A percentile compares a stretch with the other conserved stretches of the same genome.
phyloP scores from a whole-genome alignment of 2,329 filamentous ascomycete species.

The Podosphaera xanthii region DNA sequence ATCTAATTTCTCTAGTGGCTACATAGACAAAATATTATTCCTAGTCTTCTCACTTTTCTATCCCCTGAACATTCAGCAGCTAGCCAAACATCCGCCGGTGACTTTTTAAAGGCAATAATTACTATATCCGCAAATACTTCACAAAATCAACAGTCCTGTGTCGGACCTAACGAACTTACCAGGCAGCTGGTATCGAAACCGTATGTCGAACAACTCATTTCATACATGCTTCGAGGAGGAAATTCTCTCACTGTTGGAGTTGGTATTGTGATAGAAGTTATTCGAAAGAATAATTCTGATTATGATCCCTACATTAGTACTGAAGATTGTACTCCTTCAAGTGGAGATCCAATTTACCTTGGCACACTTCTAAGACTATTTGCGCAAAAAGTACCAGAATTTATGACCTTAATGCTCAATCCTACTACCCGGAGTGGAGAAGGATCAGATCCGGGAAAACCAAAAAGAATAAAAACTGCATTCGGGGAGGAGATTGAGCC shows the following conservation, averaged over 20 bases:
- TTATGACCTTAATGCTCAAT: slow-evolving; percentile 76
- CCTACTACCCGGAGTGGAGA: slow-evolving; percentile 33
- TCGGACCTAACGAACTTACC: slow-evolving; percentile 90
- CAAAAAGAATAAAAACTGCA: slow-evolving; percentile 57
- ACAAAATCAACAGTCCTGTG: slow-evolving; percentile 95
- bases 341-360: slow-evolving; percentile 83
- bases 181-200: slow-evolving; percentile 74
- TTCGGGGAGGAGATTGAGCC: slow-evolving; percentile 85
- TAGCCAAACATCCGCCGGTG: slow-evolving; percentile 86
- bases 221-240: slow-evolving; percentile 78
- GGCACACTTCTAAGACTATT: slow-evolving; percentile 77
- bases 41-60: slow-evolving; percentile 66
- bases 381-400: slow-evolving; percentile 74
- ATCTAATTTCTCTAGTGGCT: slow-evolving; percentile 45
- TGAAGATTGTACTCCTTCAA: slow-evolving; percentile 59
- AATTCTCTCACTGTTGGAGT: slow-evolving; percentile 92
- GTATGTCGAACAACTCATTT: slow-evolving; percentile 67
- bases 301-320: slow-evolving; percentile 84
- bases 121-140: slow-evolving; percentile 97
- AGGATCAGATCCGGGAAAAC: slow-evolving; percentile 36
- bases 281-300: slow-evolving; percentile 97
- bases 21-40: slow-evolving; percentile 70
- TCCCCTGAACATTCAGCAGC: slow-evolving; percentile 67
- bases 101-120: slow-evolving; percentile 96
- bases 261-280: slow-evolving; percentile 93